Evolutionary conservation across 768 basidiomycete genomes (phyloP).

Genomic region (Vararia minispora): DNA sequence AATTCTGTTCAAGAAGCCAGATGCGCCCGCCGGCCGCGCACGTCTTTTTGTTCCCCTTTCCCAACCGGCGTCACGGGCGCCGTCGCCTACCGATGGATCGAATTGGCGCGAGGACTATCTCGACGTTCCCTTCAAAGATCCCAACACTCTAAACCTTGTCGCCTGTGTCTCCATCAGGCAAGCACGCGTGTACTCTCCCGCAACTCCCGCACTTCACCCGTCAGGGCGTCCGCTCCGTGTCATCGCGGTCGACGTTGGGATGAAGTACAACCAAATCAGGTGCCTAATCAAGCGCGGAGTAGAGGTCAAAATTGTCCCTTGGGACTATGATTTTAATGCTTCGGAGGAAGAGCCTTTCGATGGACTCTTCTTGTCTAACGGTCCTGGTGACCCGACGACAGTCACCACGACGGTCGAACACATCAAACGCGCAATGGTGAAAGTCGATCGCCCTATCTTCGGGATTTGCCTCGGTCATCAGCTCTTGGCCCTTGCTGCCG

Average conservation of each 20-base stretch:
- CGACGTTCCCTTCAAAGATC: constrained; percentile 76
- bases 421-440: constrained; percentile 55
- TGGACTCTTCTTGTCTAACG: constrained; percentile 94
- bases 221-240: constrained; percentile 75
- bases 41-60: constrained; percentile 25
- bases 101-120: constrained; percentile 79
- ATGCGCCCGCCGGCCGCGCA: constrained; percentile 29
- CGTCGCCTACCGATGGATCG: constrained; percentile 32
- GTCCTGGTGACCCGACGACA: constrained; percentile 92
- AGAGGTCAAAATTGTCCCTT: constrained; percentile 94
- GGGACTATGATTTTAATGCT: constrained; percentile 83
- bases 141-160: constrained; percentile 85
- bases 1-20: constrained; percentile 55
- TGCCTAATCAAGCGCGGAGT: constrained; percentile 90
- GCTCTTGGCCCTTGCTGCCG: constrained; percentile 87
- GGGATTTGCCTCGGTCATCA: constrained; percentile 99
- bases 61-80: constrained; percentile 32
- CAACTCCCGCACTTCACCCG: constrained; percentile 53
- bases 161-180: constrained; percentile 69
- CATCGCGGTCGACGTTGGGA: constrained; percentile 93
- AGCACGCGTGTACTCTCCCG: constrained; percentile 60
- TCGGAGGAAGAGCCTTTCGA: constrained; percentile 76
- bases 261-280: constrained; percentile 99
- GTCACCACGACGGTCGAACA: constrained; percentile 60
- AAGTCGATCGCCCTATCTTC: constrained; percentile 79